Percentiles rank a stretch among this genome's conserved stretches.
Evolutionary conservation across 129 eudicot genomes (phyloP).

Genomic region (Saussurea involucrata): DNA sequence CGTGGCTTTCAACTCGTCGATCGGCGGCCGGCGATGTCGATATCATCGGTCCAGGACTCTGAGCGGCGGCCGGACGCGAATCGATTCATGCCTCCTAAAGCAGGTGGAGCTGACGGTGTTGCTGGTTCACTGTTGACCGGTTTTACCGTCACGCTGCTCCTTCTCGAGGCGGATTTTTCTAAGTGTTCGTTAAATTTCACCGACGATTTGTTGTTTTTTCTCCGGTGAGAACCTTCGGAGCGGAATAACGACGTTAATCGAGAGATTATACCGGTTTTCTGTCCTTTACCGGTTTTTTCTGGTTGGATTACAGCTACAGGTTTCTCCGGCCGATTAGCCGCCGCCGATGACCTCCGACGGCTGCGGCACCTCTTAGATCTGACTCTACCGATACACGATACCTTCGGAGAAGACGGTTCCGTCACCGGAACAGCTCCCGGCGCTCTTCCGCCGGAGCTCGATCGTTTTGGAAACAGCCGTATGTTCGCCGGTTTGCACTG

Average conservation of each 20-base stretch:
- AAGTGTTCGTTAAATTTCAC: conserved; percentile 11
- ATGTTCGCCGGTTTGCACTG: conserved; percentile 43
- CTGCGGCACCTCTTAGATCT: conserved; percentile 60
- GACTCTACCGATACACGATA: conserved; percentile 90
- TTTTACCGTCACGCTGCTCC: conserved; percentile 20
- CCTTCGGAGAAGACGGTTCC: conserved; percentile 94
- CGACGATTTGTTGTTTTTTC: conserved; percentile 2
- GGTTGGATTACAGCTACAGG: conserved; percentile 6
- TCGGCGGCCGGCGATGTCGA: conserved; percentile 19
- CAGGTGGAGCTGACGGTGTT: conserved; percentile 47
- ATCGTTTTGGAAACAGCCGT: conserved; percentile 63
- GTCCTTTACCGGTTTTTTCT: conserved; percentile 17
- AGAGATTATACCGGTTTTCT: conserved; percentile 40
- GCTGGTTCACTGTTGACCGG: conserved; percentile 29
- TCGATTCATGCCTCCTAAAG: conserved; percentile 72
- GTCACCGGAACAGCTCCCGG: conserved; percentile 12
- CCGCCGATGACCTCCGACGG: conserved; percentile 18
- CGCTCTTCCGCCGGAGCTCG: conserved; percentile 39
- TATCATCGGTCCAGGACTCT: conserved; percentile 37
- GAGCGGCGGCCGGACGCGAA: conserved; percentile 77
- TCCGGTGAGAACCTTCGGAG: conserved; percentile 29
- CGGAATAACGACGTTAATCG: conserved; percentile 51
- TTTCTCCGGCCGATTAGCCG: conserved; percentile 9
- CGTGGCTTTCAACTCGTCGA: conserved; percentile 5
- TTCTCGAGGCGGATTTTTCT: conserved; percentile 42